phyloP scores from a whole-genome alignment of 768 basidiomycete species.

The Suillus discolor region DNA sequence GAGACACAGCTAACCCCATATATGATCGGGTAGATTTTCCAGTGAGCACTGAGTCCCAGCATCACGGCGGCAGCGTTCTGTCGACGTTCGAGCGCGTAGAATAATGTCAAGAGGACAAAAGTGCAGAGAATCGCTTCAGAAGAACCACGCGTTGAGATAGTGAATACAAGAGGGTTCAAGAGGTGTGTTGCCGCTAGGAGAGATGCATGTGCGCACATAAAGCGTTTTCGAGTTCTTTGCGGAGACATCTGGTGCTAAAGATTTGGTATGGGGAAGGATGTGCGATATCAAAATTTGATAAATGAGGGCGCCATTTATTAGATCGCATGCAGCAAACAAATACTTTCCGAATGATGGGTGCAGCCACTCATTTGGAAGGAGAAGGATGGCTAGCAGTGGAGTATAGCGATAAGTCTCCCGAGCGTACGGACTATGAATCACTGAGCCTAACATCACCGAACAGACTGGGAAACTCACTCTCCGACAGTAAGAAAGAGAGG shows the following conservation, averaged over 20 bases:
- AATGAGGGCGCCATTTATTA: slow-evolving; percentile 76
- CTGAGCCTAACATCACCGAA: slow-evolving; percentile 12
- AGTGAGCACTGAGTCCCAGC: slow-evolving; percentile 85
- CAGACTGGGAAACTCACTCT: slow-evolving; percentile 60
- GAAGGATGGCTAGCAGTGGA: slow-evolving; percentile 81
- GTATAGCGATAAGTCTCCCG: slow-evolving; percentile 97
- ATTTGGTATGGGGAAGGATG: slow-evolving; percentile 35
- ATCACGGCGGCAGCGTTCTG: slow-evolving; percentile 72
- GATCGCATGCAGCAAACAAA: slow-evolving; percentile 82
- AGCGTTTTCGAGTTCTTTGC: slow-evolving; percentile 11
- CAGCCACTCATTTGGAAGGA: slow-evolving; percentile 79
- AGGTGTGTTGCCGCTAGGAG: slow-evolving; percentile 75
- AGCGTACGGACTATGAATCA: slow-evolving; percentile 71
- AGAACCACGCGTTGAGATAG: slow-evolving; percentile 96
- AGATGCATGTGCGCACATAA: slow-evolving; percentile 41
- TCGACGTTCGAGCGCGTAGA: slow-evolving; percentile 53
- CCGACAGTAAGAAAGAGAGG: slow-evolving; percentile 52
- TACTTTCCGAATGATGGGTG: slow-evolving; percentile 92
- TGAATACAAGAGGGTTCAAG: slow-evolving; percentile 91
- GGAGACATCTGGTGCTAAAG: slow-evolving; percentile 4
- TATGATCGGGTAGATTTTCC: slow-evolving; percentile 97
- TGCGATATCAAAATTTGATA: slow-evolving; percentile 57
- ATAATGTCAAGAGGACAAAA: slow-evolving; percentile 73
- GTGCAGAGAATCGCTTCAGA: slow-evolving; percentile 88
- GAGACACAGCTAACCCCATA: slow-evolving; percentile 78